These are phyloP conservation scores for Rubia balearica DNA, from an alignment of 305 asterid genomes.

Conservation along the genomic window DNA sequence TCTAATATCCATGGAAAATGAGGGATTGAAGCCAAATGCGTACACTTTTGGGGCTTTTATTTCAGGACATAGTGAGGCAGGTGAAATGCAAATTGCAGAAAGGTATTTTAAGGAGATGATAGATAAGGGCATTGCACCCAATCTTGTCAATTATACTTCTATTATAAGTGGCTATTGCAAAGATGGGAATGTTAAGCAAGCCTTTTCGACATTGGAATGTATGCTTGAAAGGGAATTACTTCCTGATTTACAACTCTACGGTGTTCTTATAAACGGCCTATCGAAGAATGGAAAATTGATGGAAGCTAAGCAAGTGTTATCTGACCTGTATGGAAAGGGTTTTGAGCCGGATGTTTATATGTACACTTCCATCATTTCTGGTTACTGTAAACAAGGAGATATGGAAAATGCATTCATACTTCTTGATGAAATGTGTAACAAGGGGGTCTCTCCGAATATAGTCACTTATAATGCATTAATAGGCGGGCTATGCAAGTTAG, in stretches of 20 bases:
- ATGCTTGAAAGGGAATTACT: slow-evolving; percentile 44
- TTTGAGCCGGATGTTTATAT: slow-evolving; percentile 63
- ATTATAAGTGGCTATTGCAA: slow-evolving; percentile 68
- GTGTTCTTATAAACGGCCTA: slow-evolving; percentile 61
- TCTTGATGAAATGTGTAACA: slow-evolving; percentile 56
- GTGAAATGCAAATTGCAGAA: slow-evolving; percentile 59
- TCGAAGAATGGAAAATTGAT: slow-evolving; percentile 53
- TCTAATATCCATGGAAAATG: slow-evolving; percentile 46
- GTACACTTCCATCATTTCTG: slow-evolving; percentile 69
- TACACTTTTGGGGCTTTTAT: slow-evolving; percentile 67
- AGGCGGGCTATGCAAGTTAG: slow-evolving; percentile 59
- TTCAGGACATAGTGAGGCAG: slow-evolving; percentile 49
- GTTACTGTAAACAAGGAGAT: slow-evolving; percentile 65
- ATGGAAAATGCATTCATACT: slow-evolving; percentile 57
- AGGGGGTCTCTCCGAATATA: slow-evolving; percentile 57
- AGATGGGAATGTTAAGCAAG: slow-evolving; percentile 43
- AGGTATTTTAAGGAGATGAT: slow-evolving; percentile 62
- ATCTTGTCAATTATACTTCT: slow-evolving; percentile 43
- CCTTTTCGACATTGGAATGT: slow-evolving; percentile 46
- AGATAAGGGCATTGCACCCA: slow-evolving; percentile 54
- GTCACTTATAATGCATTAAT: slow-evolving; percentile 79
- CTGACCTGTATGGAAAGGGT: slow-evolving; percentile 48
- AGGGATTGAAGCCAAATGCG: slow-evolving; percentile 64
- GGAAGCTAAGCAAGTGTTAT: slow-evolving; percentile 61
- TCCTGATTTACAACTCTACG: slow-evolving; percentile 54